Conservation (phyloP, 2,329 filamentous ascomycete genomes). For the Knufia petricola region DNA sequence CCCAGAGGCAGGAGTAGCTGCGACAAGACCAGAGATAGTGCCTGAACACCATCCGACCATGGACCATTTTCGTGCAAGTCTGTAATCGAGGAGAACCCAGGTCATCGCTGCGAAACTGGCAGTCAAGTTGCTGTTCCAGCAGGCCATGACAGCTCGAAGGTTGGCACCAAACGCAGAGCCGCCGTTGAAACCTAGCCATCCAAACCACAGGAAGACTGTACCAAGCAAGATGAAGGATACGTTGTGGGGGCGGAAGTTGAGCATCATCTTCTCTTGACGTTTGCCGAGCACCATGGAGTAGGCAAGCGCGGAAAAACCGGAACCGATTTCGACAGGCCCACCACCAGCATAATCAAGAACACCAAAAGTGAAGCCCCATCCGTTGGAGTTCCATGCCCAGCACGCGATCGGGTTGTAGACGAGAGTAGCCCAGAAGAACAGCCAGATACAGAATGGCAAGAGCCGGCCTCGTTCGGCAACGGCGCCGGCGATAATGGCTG, state of each 20-base stretch:
- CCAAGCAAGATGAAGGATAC: conserved; percentile 94
- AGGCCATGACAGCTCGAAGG: conserved; percentile 86
- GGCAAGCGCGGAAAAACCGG: conserved; percentile 82
- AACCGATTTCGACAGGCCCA: conserved; percentile 93
- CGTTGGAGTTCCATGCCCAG: conserved; percentile 94
- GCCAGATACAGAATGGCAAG: conserved; percentile 88
- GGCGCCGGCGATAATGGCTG: conserved; percentile 80
- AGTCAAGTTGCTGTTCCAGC: conserved; percentile 94
- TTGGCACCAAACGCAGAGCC: conserved; percentile 91
- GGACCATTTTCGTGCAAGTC: conserved; percentile 87
- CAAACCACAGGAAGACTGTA: conserved; percentile 93
- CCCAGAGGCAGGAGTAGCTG: conserved; percentile 74
- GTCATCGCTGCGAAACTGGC: conserved; percentile 86
- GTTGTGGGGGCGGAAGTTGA: conserved; percentile 99
- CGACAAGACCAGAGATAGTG: conserved; percentile 75
- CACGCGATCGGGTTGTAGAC: conserved; percentile 95
- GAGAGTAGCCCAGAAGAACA: conserved; percentile 90
- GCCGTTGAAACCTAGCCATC: conserved; percentile 98
- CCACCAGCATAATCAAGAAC: conserved; percentile 95
- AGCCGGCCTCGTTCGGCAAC: conserved; percentile 90
- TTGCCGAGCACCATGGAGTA: conserved; percentile 94
- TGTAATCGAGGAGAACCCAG: conserved; percentile 93
- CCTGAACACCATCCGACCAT: conserved; percentile 91
- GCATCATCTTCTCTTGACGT: conserved; percentile 98
- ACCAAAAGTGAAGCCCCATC: conserved; percentile 84